Evolutionary conservation across 2,329 filamentous ascomycete species (phyloP), one percentile per base, ranked within the genome.

Genomic region (Cercospora beticola): DNA sequence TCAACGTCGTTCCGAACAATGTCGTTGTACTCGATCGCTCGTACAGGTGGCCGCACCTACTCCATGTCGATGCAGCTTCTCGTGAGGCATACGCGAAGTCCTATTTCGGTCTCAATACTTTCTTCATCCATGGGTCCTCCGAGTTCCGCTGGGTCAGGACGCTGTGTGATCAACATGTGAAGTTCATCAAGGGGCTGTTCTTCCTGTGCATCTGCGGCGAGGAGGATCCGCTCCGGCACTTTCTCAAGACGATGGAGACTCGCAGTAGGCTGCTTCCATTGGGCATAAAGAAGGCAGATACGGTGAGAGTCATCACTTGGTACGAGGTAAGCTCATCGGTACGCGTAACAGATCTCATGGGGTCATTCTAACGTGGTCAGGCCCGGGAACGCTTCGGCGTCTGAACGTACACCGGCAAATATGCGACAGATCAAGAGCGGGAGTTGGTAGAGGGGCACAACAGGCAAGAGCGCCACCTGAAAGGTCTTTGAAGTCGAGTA

Each of bases 1-100:
- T 60, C 31, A 60, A 31, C 31, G 21, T 18, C 46, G 30, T 21
- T 4, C 31, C 60, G 16, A 62, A 26, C 30, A 54, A 14, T 2
- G 14, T 54, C 21, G 14, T n/a, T 28, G 4, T 49, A 10, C n/a
- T 3, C 16, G 5, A 23, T n/a, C 4, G 54, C 8, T n/a, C 23
- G 12, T 59, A 60, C 64, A 36, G 12, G 5, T 46, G 36, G 28
- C 64, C 65, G 12, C n/a, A 54, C 43, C 33, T 59, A 2, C 60
- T 67, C 9, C 65, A 67, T 9, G 52, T 67, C 23, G 28, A 31
- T 23, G 49, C 60, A 52, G 60, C 49, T 9, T 40, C 65, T 40
- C 64, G 64, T 26, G 40, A 36, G 26, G 16, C 31, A 9, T 62
- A 28, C n/a, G 64, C 64, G 4, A 33, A 40, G 76, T 78, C 77